These are phyloP conservation scores for Ophiostoma populinum DNA, from an alignment of 2,329 filamentous ascomycete species.

Conservation along the genomic window DNA sequence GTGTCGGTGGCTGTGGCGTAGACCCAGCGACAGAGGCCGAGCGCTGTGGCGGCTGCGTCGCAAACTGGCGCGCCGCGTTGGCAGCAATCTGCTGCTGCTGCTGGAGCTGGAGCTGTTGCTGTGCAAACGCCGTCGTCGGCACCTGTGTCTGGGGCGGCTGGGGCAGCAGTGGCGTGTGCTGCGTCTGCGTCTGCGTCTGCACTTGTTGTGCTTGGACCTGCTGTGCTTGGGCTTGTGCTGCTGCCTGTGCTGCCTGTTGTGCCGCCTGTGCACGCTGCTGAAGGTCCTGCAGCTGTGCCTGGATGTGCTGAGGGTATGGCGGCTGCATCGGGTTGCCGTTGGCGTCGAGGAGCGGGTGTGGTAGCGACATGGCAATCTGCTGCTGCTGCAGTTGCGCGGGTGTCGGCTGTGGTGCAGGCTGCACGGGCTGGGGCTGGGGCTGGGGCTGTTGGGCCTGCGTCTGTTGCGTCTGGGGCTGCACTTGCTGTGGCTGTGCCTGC, in stretches of 20 bases:
- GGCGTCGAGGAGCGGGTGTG: background rate
- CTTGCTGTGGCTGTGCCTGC: background rate
- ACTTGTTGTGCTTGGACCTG: conserved; percentile 8
- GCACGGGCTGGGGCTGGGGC: conserved; percentile 3
- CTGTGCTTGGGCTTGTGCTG: conserved; percentile 6
- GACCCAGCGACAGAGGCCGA: too few relatives aligned
- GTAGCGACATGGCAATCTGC: background rate
- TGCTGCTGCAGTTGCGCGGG: background rate
- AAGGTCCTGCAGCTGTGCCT: conserved; percentile 4
- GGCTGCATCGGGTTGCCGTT: conserved; percentile 12
- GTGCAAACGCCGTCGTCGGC: background rate
- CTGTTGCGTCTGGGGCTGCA: conserved; percentile 2
- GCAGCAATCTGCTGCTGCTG: background rate
- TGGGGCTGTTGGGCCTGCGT: conserved; percentile 2
- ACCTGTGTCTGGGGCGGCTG: too few relatives aligned
- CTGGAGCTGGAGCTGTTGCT: conserved; percentile 2
- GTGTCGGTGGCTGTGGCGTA: too few relatives aligned
- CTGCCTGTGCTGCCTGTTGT: too few relatives aligned
- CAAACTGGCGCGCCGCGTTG: background rate
- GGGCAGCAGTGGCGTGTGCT: background rate
- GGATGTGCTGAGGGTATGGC: conserved; percentile 2
- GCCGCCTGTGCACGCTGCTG: conserved; percentile 1
- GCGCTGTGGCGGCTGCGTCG: conserved; percentile 1
- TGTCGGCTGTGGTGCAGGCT: background rate
- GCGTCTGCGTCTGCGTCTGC: conserved; percentile 1